These are phyloP conservation scores for Phytophthora syringae DNA, from an alignment of 352 stramenopile species.

Conservation along the genomic window DNA sequence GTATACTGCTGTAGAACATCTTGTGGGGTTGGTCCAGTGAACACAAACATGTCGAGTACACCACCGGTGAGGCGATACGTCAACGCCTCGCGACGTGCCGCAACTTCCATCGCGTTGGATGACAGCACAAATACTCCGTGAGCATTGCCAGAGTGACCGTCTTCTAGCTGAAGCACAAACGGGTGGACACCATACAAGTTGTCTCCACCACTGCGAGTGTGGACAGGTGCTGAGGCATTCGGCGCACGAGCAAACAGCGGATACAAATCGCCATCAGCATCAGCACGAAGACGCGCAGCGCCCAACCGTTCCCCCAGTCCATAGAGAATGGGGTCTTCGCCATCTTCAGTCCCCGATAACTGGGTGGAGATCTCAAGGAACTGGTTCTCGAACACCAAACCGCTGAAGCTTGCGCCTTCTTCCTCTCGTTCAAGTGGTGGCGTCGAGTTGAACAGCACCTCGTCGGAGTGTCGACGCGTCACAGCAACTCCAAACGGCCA, in stretches of 20 bases:
- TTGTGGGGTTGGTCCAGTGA: constrained; percentile 59
- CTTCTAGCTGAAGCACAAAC: constrained; percentile 72
- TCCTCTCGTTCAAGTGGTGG: constrained; percentile 42
- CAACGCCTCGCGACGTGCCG: constrained; percentile 62
- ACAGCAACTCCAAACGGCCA: constrained; percentile 79
- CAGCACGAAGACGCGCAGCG: constrained; percentile 41
- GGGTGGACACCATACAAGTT: constrained; percentile 87
- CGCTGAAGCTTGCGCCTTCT: constrained; percentile 50
- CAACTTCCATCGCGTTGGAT: constrained; percentile 89
- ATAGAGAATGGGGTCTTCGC: constrained; percentile 58
- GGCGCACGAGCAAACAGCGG: constrained; percentile 63
- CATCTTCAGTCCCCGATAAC: constrained; percentile 28
- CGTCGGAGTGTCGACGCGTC: constrained; percentile 52
- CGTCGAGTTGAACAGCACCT: constrained; percentile 89
- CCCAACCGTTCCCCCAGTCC: constrained; percentile 78
- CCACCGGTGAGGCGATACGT: constrained; percentile 85
- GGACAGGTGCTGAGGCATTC: constrained; percentile 27
- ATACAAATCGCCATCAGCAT: constrained; percentile 66
- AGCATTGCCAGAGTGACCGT: constrained; percentile 46
- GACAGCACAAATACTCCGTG: constrained; percentile 85
- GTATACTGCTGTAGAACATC: constrained; percentile 83
- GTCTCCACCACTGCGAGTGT: constrained; percentile 51
- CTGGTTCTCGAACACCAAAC: constrained; percentile 86
- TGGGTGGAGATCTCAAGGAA: constrained; percentile 88
- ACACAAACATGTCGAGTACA: constrained; percentile 84